These are phyloP conservation scores for Bryoerythrophyllum caledonicum DNA, from an alignment of 225 moss, liverwort and hornwort species.

Conservation along the genomic window DNA sequence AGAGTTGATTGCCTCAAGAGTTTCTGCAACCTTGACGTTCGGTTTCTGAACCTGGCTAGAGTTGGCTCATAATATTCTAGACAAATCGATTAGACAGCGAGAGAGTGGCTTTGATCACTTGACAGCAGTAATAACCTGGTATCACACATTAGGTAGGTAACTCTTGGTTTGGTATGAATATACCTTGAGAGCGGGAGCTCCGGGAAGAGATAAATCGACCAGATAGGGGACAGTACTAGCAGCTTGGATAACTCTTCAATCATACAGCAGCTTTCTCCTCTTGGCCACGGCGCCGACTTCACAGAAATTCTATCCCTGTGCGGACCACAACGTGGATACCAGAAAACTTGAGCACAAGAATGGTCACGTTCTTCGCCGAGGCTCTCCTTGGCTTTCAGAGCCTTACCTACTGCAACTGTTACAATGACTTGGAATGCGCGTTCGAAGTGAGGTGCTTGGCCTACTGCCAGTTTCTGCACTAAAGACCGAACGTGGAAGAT, in stretches of 20 bases:
- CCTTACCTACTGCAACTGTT: conserved; percentile 17
- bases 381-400: not conserved
- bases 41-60: not conserved
- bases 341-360: not conserved
- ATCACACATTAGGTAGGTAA: not conserved
- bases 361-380: not conserved
- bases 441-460: not conserved
- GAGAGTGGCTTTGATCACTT: conserved; percentile 10
- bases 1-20: not conserved
- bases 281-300: not conserved
- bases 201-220: not conserved
- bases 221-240: not conserved
- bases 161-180: not conserved
- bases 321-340: not conserved
- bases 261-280: conserved; percentile 2
- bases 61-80: not conserved
- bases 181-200: conserved; percentile 12
- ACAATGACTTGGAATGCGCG: not conserved
- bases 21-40: conserved; percentile 6
- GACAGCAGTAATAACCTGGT: not conserved
- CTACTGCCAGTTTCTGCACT: not conserved
- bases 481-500: not conserved
- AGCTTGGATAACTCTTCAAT: no score
- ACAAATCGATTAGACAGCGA: not conserved
- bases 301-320: not conserved